Percentiles rank a stretch among this genome's conserved stretches.
Evolutionary conservation across 129 eudicot genomes (phyloP).

Genomic region (Arctium minus): DNA sequence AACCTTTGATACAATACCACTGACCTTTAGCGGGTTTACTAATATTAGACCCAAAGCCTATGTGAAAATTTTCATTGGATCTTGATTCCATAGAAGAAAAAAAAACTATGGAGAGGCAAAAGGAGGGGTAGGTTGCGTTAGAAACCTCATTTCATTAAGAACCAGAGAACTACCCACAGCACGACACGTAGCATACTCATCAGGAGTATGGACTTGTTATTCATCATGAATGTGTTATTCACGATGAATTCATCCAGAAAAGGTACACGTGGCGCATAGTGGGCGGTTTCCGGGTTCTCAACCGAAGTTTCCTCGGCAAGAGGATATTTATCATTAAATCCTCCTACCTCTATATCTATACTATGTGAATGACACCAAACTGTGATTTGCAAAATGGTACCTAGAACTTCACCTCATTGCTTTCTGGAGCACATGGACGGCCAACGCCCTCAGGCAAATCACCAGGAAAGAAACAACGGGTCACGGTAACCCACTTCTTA

Average conservation of each 20-base stretch:
- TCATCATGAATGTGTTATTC: neutral
- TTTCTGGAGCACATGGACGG: conserved; percentile 86
- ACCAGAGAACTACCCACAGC: neutral
- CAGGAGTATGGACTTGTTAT: neutral
- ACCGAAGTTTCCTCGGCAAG: neutral
- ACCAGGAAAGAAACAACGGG: conserved; percentile 75
- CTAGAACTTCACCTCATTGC: conserved; percentile 61
- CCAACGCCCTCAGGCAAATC: conserved; percentile 94
- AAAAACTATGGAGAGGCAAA: conserved; percentile 14
- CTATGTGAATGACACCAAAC: neutral
- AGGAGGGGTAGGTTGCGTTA: conserved; percentile 32
- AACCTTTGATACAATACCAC: neutral
- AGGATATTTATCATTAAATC: neutral
- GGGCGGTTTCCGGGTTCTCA: neutral
- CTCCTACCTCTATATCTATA: neutral
- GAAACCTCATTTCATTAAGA: neutral
- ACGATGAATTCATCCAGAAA: neutral
- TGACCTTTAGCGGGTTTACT: neutral
- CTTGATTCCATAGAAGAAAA: neutral
- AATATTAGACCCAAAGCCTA: neutral
- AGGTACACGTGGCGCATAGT: neutral
- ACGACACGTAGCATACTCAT: neutral
- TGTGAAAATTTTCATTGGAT: neutral
- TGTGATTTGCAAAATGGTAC: neutral
- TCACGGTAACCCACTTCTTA: conserved; percentile 66